Evolutionary conservation across 805 yeast species (phyloP).

Genomic region (Candida maltosa): DNA sequence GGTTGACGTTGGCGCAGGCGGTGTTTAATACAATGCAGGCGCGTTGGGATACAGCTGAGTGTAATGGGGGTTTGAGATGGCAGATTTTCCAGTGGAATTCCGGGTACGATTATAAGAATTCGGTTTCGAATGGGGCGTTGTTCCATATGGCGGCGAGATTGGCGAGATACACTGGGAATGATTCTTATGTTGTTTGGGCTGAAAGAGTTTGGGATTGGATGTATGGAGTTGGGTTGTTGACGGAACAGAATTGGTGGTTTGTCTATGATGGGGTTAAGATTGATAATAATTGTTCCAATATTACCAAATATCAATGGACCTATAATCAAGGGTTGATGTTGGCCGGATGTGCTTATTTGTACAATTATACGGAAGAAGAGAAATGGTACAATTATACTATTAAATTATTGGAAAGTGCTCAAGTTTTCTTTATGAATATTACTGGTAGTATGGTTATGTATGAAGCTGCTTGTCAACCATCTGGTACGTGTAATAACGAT

Average conservation of each 20-base stretch:
- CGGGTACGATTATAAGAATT: slow-evolving; percentile 44
- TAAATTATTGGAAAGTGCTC: slow-evolving; percentile 51
- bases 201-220: slow-evolving; percentile 46
- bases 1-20: slow-evolving; percentile 42
- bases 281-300: slow-evolving; percentile 56
- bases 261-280: slow-evolving; percentile 76
- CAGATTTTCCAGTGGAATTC: slow-evolving; percentile 48
- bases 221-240: slow-evolving; percentile 41
- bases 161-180: slow-evolving; percentile 39
- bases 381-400: slow-evolving; percentile 65
- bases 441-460: slow-evolving; percentile 46
- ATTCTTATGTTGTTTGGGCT: slow-evolving; percentile 38
- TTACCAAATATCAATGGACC: slow-evolving; percentile 71
- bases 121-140: slow-evolving; percentile 43
- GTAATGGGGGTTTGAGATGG: slow-evolving; percentile 46
- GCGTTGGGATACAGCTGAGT: slow-evolving; percentile 37
- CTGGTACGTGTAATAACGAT: slow-evolving; percentile 70
- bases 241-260: slow-evolving; percentile 40
- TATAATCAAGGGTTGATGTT: slow-evolving; percentile 81
- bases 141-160: slow-evolving; percentile 44
- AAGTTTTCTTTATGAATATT: slow-evolving; percentile 48
- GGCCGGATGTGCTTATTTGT: slow-evolving; percentile 78
- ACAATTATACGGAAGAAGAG: slow-evolving; percentile 64
- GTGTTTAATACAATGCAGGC: slow-evolving; percentile 44
- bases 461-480: slow-evolving; percentile 81